A percentile compares a stretch with the other conserved stretches of the same genome.
Conservation (phyloP, 1,284 basidiomycete species). For the Trametes hirsuta region DNA sequence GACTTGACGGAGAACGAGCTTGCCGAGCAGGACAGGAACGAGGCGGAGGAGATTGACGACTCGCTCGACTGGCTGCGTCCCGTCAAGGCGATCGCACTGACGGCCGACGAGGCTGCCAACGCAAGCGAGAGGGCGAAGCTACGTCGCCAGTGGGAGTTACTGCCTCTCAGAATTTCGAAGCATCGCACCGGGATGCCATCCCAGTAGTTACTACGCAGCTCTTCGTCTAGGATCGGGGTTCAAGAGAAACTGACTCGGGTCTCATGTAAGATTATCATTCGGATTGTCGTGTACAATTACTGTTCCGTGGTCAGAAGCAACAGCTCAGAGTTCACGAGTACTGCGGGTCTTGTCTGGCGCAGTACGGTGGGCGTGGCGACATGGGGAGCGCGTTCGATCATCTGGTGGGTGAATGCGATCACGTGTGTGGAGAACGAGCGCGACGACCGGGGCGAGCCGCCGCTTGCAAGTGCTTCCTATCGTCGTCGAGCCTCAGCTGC, state of each 20-base stretch:
- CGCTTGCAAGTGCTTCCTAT: constrained; percentile 15
- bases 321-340: no score
- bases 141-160: constrained; percentile 44
- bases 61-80: constrained; percentile 52
- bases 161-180: constrained; percentile 39
- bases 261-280: not conserved
- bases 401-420: not conserved
- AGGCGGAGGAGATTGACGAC: constrained; percentile 78
- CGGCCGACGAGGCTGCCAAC: constrained; percentile 33
- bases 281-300: no score
- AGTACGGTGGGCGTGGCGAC: no score
- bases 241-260: no score
- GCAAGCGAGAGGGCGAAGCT: constrained; percentile 36
- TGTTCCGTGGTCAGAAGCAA: no score
- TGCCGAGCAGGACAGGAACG: constrained; percentile 72
- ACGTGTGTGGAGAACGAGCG: not conserved
- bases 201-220: not conserved
- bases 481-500: not conserved
- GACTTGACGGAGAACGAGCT: constrained; percentile 77
- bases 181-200: constrained; percentile 23
- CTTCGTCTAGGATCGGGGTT: no score
- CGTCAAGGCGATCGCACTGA: constrained; percentile 45
- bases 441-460: constrained; percentile 1
- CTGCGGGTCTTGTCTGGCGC: no score
- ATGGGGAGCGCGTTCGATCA: not conserved